Evolutionary conservation across 1,284 basidiomycete species (phyloP).

Genomic region (Malassezia brasiliensis): DNA sequence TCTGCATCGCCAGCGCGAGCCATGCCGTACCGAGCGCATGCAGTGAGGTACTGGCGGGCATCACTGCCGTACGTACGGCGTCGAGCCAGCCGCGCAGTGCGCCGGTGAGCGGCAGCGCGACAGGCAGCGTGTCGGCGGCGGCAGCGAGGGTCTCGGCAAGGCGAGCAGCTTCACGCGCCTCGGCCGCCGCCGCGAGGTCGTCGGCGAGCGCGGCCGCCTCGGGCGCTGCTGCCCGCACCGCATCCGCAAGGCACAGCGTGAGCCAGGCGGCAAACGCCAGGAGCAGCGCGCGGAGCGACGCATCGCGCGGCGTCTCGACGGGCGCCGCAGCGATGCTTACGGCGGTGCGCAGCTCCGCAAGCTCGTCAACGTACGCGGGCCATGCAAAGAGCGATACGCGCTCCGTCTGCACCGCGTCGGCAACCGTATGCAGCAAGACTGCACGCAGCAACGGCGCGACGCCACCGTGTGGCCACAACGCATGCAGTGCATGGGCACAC

Average conservation of each 20-base stretch:
- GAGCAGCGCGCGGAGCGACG: not conserved
- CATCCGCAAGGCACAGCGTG: not conserved
- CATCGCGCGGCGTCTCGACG: not conserved
- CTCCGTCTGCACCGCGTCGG: not conserved
- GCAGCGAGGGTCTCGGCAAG: not conserved
- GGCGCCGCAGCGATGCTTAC: not conserved
- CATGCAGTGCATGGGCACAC: not conserved
- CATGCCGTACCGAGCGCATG: slow-evolving; percentile 55
- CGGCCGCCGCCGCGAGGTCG: not conserved
- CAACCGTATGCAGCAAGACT: not conserved
- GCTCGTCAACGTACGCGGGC: slow-evolving; percentile 3
- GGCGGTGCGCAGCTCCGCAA: not conserved
- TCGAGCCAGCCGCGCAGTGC: slow-evolving; percentile 8
- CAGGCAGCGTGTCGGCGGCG: not conserved
- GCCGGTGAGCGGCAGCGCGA: not conserved
- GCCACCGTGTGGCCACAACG: slow-evolving; percentile 8
- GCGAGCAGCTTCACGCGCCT: not conserved
- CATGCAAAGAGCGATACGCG: slow-evolving; percentile 6
- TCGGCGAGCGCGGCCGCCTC: not conserved
- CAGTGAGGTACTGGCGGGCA: not conserved
- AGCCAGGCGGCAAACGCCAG: not conserved
- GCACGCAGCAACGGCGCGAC: slow-evolving; percentile 1
- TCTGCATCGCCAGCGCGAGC: slow-evolving; percentile 58
- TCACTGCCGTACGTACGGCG: slow-evolving; percentile 4
- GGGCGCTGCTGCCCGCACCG: not conserved